A percentile compares a stretch with the other conserved stretches of the same genome.
Evolutionary conservation across 768 basidiomycete genomes (phyloP).

Genomic region (Leccinum variicolor): DNA sequence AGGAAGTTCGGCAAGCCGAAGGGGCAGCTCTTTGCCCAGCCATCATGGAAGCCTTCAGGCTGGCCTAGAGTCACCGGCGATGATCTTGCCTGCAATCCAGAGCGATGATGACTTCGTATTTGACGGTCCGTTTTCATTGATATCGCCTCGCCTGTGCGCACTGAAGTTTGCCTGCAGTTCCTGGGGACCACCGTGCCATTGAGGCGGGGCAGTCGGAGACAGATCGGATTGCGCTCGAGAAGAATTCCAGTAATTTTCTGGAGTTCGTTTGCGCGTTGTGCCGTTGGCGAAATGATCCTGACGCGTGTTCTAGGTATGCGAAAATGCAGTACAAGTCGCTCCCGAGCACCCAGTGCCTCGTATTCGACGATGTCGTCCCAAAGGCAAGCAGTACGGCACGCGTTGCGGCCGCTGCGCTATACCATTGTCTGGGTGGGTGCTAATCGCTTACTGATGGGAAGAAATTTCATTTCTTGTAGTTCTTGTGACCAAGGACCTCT

Average conservation of each 20-base stretch:
- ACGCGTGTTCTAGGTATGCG: constrained; percentile 52
- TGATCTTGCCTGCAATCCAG: constrained; percentile 38
- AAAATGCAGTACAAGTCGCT: constrained; percentile 71
- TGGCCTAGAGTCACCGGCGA: constrained; percentile 47
- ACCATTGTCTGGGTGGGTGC: constrained; percentile 74
- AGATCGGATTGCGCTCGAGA: constrained; percentile 61
- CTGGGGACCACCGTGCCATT: constrained; percentile 23
- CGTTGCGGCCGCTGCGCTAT: constrained; percentile 79
- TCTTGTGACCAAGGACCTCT: constrained; percentile 69
- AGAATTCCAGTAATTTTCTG: constrained; percentile 75
- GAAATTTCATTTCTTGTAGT: constrained; percentile 40
- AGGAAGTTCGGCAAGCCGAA: constrained; percentile 51
- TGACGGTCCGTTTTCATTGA: constrained; percentile 44
- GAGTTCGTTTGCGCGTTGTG: constrained; percentile 46
- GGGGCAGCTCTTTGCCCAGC: constrained; percentile 58
- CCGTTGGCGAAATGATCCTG: constrained; percentile 3
- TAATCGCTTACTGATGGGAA: not conserved
- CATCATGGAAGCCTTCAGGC: constrained; percentile 41
- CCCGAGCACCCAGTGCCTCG: constrained; percentile 45
- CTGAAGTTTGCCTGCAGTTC: constrained; percentile 24
- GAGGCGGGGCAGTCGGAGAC: constrained; percentile 57
- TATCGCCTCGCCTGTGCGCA: not conserved
- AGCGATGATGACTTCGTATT: constrained; percentile 64
- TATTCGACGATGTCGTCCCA: constrained; percentile 67
- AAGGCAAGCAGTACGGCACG: constrained; percentile 63